A percentile compares a stretch with the other conserved stretches of the same genome.
Conservation (phyloP, 495 filamentous ascomycete species). For the Terfezia boudieri region DNA sequence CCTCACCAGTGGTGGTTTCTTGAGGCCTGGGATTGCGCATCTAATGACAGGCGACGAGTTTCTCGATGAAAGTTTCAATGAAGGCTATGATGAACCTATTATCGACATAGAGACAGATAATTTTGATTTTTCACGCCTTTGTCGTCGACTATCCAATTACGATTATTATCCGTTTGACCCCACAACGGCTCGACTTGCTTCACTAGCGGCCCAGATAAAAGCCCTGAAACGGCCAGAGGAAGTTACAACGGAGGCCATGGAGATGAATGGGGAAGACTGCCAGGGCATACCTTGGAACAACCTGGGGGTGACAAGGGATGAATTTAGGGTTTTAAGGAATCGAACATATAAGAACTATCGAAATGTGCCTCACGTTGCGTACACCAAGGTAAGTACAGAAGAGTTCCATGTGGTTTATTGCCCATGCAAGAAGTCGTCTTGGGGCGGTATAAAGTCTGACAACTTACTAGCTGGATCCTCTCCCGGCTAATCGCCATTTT, state of each 20-base stretch:
- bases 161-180: constrained; percentile 2
- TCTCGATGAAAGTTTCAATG: neutral
- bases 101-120: constrained; percentile 18
- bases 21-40: neutral
- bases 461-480: constrained; percentile 14
- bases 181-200: constrained; percentile 4
- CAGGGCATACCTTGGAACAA: constrained; percentile 60
- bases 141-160: constrained; percentile 2
- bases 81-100: neutral
- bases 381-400: neutral
- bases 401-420: constrained; percentile 4
- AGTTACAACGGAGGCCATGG: constrained; percentile 26
- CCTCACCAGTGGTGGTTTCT: too few relatives aligned
- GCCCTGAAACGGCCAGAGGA: constrained; percentile 22
- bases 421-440: neutral
- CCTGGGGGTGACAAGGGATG: constrained; percentile 35
- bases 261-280: constrained; percentile 41
- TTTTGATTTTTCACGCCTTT: constrained; percentile 17
- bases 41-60: neutral
- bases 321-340: constrained; percentile 36
- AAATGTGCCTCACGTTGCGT: constrained; percentile 19
- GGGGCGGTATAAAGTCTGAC: neutral
- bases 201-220: constrained; percentile 6
- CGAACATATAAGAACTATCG: constrained; percentile 36
- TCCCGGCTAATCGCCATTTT: constrained; percentile 28